Percentiles rank a stretch among this genome's conserved stretches.
Conservation (phyloP, 345 rosid species). For the Atalantia buxifolia region DNA sequence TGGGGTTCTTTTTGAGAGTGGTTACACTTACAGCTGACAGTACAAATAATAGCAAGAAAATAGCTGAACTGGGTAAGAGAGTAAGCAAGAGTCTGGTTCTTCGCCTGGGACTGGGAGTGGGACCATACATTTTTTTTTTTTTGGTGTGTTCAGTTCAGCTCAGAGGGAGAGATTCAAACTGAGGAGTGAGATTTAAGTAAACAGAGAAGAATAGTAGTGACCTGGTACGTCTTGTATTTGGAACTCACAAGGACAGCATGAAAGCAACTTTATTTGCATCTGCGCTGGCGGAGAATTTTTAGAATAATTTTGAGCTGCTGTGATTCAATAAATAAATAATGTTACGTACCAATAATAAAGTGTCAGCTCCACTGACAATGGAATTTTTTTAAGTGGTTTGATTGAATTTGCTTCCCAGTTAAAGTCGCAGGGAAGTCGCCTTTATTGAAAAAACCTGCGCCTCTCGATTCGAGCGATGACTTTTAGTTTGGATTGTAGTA, state of each 20-base stretch:
- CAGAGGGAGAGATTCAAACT: neutral
- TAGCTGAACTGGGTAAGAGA: conserved; percentile 22
- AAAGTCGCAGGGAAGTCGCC: too few relatives aligned
- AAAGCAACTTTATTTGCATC: neutral
- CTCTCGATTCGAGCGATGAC: too few relatives aligned
- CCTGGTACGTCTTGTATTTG: neutral
- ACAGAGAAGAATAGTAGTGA: neutral
- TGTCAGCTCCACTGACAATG: too few relatives aligned
- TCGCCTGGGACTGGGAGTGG: neutral
- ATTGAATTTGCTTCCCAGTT: too few relatives aligned
- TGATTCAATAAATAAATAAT: too few relatives aligned
- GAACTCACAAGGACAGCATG: neutral
- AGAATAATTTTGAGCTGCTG: too few relatives aligned
- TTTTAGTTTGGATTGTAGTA: too few relatives aligned
- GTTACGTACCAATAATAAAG: too few relatives aligned
- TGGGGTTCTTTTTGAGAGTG: neutral
- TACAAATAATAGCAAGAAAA: conserved; percentile 13
- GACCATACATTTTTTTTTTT: conserved; percentile 5
- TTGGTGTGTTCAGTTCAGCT: neutral
- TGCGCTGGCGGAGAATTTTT: neutral
- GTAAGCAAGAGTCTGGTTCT: conserved; percentile 13
- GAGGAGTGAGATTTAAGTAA: neutral
- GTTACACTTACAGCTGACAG: neutral
- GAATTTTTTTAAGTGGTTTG: too few relatives aligned
- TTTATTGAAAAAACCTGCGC: too few relatives aligned